These are phyloP conservation scores for Cercospora canescens DNA, from an alignment of 2,329 filamentous ascomycete species.

Conservation along the genomic window DNA sequence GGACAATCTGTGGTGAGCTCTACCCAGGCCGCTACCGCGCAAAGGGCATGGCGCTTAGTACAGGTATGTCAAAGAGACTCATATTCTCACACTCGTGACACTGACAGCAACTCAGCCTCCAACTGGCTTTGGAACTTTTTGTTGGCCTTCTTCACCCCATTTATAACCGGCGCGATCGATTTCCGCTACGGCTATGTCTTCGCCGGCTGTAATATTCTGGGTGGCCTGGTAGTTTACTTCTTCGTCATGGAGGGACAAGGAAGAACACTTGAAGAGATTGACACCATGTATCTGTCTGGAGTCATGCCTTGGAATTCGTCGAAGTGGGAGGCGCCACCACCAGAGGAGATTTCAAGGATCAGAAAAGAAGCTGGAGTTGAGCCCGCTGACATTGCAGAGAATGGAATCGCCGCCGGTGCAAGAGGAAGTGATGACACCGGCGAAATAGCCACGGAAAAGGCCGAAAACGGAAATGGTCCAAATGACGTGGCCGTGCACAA, in stretches of 20 bases:
- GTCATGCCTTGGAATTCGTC: slow-evolving; percentile 33
- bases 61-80: slow-evolving; percentile 28
- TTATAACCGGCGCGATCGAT: slow-evolving; percentile 70
- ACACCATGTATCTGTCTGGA: slow-evolving; percentile 60
- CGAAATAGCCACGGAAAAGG: slow-evolving; percentile 7
- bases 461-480: background rate
- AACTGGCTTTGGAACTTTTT: slow-evolving; percentile 55
- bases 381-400: slow-evolving; percentile 2
- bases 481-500: slow-evolving; percentile 10
- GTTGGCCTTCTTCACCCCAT: slow-evolving; percentile 70
- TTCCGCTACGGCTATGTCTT: slow-evolving; percentile 77
- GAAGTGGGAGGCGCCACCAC: slow-evolving; percentile 35
- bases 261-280: slow-evolving; percentile 48
- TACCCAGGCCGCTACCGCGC: slow-evolving; percentile 60
- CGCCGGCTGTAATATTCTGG: slow-evolving; percentile 69
- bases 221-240: slow-evolving; percentile 69
- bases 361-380: slow-evolving; percentile 17
- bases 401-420: background rate
- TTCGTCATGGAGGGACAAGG: slow-evolving; percentile 75
- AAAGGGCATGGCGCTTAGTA: slow-evolving; percentile 54
- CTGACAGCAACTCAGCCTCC: slow-evolving; percentile 38
- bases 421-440: slow-evolving; percentile 11
- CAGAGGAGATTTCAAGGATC: slow-evolving; percentile 29
- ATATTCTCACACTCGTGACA: background rate
- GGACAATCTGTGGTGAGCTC: slow-evolving; percentile 46